phyloP scores from a whole-genome alignment of 2,329 filamentous ascomycete species.

The Dothideomycetidae sp. region DNA sequence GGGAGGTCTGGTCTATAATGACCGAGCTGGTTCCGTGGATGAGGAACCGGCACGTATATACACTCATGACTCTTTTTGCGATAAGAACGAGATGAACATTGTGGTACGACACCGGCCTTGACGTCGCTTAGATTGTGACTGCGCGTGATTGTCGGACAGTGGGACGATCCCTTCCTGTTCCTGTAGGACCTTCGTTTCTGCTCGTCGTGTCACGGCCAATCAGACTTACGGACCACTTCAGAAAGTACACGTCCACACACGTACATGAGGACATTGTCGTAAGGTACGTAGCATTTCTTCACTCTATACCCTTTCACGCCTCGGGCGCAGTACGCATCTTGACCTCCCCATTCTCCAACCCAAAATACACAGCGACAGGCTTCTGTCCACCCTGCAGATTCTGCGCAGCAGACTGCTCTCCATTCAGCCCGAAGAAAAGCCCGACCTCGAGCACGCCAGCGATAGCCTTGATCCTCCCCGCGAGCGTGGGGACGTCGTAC shows the following conservation, averaged over 20 bases:
- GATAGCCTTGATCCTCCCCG: slow-evolving; percentile 61
- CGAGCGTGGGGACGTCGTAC: slow-evolving; percentile 69
- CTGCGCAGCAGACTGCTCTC: slow-evolving; percentile 47
- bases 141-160: no score
- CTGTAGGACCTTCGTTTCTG: no score
- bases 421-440: slow-evolving; percentile 73
- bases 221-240: no score
- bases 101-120: slow-evolving; percentile 6
- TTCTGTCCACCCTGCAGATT: slow-evolving; percentile 63
- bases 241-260: no score
- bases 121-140: slow-evolving; percentile 1
- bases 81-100: no score
- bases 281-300: no score
- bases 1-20: slow-evolving; percentile 2
- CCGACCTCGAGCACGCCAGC: slow-evolving; percentile 85
- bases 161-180: no score
- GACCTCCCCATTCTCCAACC: slow-evolving; percentile 51
- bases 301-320: no score
- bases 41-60: not conserved
- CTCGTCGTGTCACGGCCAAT: no score
- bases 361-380: slow-evolving; percentile 89
- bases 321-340: slow-evolving; percentile 16
- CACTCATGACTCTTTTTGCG: not conserved
- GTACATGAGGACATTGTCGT: no score
- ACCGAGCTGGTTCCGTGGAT: not conserved